Evolutionary conservation across 2,329 filamentous ascomycete genomes (phyloP).

Genomic region (Trichoderma aggressivum): DNA sequence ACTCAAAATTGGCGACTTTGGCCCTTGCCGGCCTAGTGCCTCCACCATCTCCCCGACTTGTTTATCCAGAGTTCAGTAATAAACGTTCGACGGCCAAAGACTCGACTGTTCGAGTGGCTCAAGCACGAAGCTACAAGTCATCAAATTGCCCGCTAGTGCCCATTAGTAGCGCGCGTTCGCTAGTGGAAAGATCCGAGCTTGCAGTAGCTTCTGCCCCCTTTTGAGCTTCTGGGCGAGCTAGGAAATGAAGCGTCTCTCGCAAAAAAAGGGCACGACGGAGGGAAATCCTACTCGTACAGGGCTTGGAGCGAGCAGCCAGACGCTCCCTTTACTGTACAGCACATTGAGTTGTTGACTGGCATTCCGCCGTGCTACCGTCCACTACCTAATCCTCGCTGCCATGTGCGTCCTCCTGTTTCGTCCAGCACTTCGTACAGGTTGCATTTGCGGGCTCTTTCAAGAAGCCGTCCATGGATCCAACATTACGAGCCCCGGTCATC

Average conservation of each 20-base stretch:
- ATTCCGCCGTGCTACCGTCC: neutral
- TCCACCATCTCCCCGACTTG: neutral
- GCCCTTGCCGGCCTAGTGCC: neutral
- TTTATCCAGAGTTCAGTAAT: neutral
- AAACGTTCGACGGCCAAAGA: neutral
- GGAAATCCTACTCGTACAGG: neutral
- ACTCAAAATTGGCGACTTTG: slow-evolving; percentile 3
- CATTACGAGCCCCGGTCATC: slow-evolving; percentile 5
- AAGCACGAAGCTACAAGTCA: neutral
- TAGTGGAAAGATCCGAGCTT: slow-evolving; percentile 18
- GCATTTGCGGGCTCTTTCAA: neutral
- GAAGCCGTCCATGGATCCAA: slow-evolving; percentile 4
- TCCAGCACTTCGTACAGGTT: neutral
- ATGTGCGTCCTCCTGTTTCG: neutral
- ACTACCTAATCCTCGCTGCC: neutral
- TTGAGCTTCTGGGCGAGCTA: neutral
- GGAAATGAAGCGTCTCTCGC: slow-evolving; percentile 15
- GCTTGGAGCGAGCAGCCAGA: neutral
- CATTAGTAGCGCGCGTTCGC: slow-evolving; percentile 12
- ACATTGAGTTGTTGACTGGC: neutral
- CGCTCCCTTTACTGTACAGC: neutral
- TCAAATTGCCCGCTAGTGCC: slow-evolving; percentile 11
- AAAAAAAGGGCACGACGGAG: neutral
- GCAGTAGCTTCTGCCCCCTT: slow-evolving; percentile 6
- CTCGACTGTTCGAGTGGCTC: too few relatives aligned